Percentiles rank a stretch among this genome's conserved stretches.
Conservation (phyloP, 345 rosid species). For the Arabis hirsuta region DNA sequence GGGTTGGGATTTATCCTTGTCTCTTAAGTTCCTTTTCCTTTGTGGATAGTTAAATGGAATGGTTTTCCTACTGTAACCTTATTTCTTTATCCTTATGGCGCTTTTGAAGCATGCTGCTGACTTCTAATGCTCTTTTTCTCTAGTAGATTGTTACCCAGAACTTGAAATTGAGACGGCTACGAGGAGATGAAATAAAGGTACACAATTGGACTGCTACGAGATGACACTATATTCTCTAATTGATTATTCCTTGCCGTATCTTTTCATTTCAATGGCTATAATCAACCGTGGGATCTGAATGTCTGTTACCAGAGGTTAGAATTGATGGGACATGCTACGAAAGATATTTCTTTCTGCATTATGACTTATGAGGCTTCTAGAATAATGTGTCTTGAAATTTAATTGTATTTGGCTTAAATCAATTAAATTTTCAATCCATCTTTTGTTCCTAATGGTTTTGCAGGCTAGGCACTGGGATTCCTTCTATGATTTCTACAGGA, state of each 20-base stretch:
- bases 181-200: slow-evolving; percentile 93
- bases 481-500: slow-evolving; percentile 84
- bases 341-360: neutral
- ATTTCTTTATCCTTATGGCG: neutral
- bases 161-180: slow-evolving; percentile 84
- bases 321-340: neutral
- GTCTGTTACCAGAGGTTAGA: neutral
- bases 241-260: neutral
- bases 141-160: slow-evolving; percentile 81
- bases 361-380: neutral
- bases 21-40: neutral
- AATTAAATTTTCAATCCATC: neutral
- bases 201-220: neutral
- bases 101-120: slow-evolving; percentile 18
- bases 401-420: neutral
- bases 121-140: slow-evolving; percentile 41
- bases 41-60: neutral
- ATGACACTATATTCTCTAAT: slow-evolving; percentile 1
- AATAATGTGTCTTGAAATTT: neutral
- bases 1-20: slow-evolving; percentile 17
- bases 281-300: slow-evolving; percentile 1
- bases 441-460: slow-evolving; percentile 35
- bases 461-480: slow-evolving; percentile 98
- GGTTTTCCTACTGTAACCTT: neutral
- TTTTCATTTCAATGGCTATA: slow-evolving; percentile 8